Percentiles rank a stretch among this genome's conserved stretches.
Conservation (phyloP, 2,329 filamentous ascomycete genomes). For the Colletotrichum truncatum region DNA sequence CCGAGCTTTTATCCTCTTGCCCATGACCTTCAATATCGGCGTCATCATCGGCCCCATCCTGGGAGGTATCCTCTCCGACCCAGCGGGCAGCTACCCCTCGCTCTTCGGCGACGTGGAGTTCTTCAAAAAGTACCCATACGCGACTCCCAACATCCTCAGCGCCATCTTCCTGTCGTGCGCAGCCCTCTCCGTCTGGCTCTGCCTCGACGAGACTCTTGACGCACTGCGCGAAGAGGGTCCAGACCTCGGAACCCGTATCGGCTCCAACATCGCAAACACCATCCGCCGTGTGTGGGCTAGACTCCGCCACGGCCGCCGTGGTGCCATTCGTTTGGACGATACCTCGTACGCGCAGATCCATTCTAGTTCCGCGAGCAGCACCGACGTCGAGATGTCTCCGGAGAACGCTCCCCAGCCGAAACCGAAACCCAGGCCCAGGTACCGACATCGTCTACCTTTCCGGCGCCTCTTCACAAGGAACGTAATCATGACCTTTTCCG, state of each 20-base stretch:
- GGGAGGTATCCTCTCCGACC: conserved; percentile 76
- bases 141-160: conserved; percentile 63
- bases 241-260: conserved; percentile 53
- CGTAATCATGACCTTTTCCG: conserved; percentile 63
- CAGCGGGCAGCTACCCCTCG: conserved; percentile 67
- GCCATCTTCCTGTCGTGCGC: conserved; percentile 56
- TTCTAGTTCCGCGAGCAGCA: conserved; percentile 36
- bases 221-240: conserved; percentile 45
- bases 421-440: conserved; percentile 41
- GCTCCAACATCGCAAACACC: conserved; percentile 43
- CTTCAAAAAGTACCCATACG: conserved; percentile 61
- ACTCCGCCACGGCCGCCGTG: not conserved
- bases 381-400: conserved; percentile 41
- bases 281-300: conserved; percentile 37
- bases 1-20: conserved; percentile 55
- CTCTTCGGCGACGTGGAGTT: conserved; percentile 57
- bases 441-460: conserved; percentile 60
- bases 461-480: conserved; percentile 64
- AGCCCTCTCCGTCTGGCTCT: conserved; percentile 55
- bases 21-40: conserved; percentile 58
- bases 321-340: not conserved
- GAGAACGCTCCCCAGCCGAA: conserved; percentile 25
- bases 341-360: conserved; percentile 45
- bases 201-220: conserved; percentile 63
- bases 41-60: conserved; percentile 58